Conservation (phyloP, 257 asterid species). For the Agastache rugosa region DNA sequence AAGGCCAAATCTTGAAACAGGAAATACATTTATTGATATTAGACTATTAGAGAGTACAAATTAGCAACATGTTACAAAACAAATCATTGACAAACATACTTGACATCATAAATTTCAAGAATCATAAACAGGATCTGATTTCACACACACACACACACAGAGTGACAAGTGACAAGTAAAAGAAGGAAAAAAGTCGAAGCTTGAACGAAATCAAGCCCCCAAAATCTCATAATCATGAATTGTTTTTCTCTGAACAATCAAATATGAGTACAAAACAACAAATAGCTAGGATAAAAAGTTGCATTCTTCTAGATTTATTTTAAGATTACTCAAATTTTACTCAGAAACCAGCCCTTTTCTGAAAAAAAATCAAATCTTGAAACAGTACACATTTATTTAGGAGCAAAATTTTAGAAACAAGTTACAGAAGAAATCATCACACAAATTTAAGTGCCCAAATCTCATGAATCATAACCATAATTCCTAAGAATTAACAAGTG, state of each 20-base stretch:
- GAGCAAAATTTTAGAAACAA: background rate
- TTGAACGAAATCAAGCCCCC: background rate
- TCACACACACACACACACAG: background rate
- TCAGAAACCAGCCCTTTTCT: background rate
- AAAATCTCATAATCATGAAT: background rate
- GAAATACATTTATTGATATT: background rate
- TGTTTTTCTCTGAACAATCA: background rate
- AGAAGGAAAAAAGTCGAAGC: background rate
- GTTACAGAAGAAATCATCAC: background rate
- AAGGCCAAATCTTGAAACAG: background rate
- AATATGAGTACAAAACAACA: background rate
- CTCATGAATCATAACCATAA: background rate
- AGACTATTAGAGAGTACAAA: background rate
- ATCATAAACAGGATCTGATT: background rate
- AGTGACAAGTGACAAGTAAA: background rate
- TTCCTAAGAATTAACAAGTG: background rate
- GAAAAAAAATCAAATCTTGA: constrained; percentile 21
- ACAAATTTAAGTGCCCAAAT: background rate
- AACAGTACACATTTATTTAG: constrained; percentile 1
- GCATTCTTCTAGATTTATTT: background rate
- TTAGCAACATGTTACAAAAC: background rate
- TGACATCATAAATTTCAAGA: background rate
- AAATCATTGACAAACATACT: background rate
- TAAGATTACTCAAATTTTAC: background rate
- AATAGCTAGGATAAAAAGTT: background rate